Base-by-base conservation (phyloP, 306 rosid species). In the Argentina anserina region DNA sequence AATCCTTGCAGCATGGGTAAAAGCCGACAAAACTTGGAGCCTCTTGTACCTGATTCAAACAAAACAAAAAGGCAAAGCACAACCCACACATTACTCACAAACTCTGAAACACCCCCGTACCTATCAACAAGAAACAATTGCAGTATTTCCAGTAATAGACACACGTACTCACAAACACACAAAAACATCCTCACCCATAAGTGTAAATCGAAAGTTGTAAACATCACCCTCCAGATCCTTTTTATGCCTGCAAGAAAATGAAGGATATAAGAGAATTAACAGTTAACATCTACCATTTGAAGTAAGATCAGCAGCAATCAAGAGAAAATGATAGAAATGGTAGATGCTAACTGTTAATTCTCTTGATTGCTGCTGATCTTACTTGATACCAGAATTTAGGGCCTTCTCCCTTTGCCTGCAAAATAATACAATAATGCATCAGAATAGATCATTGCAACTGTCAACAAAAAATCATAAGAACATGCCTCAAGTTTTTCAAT, bases 1-100 rank as follows among this genome's bases (percentile, higher is more conserved):
- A 75, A 86, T n/a, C n/a, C 99, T 88, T 90, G 91, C 99, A 81
- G 97, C 95, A 87, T 94, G 91, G 61, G 99, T 94, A 83, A 94
- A 94, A 61, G 99, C 97, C 76, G 99, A 84, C 82, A 94, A 76
- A 64, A 89, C 97, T 85, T 91, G 93, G 25, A 94, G 90, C 90
- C 99, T 86, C 82, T 90, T 87, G 83, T 94, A 94, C 83, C 99
- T 94, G 96, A 70, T 49, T 77, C 40, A 42, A 31, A 42, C 49
- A 88, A 66, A n/a, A 28, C 59, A 10, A 46, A 11, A 36, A n/a
- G n/a, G 20, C 2, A 3, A 55, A 73, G 14, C 37, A 29, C 70
- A 58, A 23, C 28, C 65, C 68, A 74, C 55, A 15, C 65, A 31
- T 23, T 9, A 33, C 7, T 42, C 42, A 45, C 37, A 25, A 60